These are phyloP conservation scores for Graphilbum fragrans DNA, from an alignment of 2,329 filamentous ascomycete genomes.

Conservation along the genomic window DNA sequence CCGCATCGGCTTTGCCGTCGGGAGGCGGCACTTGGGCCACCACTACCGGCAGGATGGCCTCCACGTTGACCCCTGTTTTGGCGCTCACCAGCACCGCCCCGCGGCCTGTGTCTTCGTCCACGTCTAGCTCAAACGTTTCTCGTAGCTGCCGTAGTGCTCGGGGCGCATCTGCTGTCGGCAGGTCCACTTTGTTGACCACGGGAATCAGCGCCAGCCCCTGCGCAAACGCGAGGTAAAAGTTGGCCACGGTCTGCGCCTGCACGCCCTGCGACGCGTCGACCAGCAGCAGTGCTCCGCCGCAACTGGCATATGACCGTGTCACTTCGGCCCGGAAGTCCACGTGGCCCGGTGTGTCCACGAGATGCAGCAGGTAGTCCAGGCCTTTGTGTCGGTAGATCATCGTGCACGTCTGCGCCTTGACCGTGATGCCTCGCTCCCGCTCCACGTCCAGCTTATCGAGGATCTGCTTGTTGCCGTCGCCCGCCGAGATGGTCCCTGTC, in stretches of 20 bases:
- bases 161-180: slow-evolving; percentile 78
- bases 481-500: slow-evolving; percentile 81
- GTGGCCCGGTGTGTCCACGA: slow-evolving; percentile 94
- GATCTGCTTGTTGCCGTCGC: slow-evolving; percentile 80
- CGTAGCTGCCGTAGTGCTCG: slow-evolving; percentile 78
- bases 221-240: slow-evolving; percentile 94
- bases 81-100: slow-evolving; percentile 66
- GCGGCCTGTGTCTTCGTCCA: slow-evolving; percentile 39
- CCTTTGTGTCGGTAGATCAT: slow-evolving; percentile 89
- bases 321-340: slow-evolving; percentile 97
- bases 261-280: slow-evolving; percentile 95
- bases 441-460: slow-evolving; percentile 96
- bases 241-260: slow-evolving; percentile 95
- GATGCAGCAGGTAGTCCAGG: slow-evolving; percentile 81
- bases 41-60: slow-evolving; percentile 69
- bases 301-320: slow-evolving; percentile 88
- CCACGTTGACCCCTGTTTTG: slow-evolving; percentile 85
- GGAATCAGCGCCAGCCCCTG: slow-evolving; percentile 80
- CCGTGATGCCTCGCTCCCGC: slow-evolving; percentile 88
- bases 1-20: slow-evolving; percentile 57
- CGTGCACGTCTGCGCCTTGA: slow-evolving; percentile 96
- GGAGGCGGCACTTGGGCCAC: slow-evolving; percentile 78
- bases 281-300: slow-evolving; percentile 80
- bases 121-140: slow-evolving; percentile 77
- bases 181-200: slow-evolving; percentile 93